These are phyloP conservation scores for Linnemannia zychae DNA, from an alignment of 192 early-diverging fungal species.

Conservation along the genomic window DNA sequence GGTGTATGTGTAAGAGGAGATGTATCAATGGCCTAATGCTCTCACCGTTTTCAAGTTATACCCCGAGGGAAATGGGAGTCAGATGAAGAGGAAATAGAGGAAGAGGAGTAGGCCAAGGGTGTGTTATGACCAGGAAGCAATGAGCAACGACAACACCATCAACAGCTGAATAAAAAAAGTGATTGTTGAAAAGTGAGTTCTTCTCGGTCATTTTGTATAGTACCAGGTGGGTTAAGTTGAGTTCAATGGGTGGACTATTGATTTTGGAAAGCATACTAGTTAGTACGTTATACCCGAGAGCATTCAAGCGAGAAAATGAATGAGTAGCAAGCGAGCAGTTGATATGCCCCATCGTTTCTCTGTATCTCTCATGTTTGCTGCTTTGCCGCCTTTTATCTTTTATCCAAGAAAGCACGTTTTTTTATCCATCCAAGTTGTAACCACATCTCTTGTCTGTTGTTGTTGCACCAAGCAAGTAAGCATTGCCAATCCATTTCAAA, in stretches of 20 bases:
- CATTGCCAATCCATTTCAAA: too few relatives aligned
- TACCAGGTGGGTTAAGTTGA: too few relatives aligned
- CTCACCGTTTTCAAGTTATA: neutral
- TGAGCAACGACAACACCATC: neutral
- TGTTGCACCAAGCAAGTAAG: neutral
- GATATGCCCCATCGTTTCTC: too few relatives aligned
- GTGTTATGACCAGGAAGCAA: neutral
- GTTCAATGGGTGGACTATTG: too few relatives aligned
- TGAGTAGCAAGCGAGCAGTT: too few relatives aligned
- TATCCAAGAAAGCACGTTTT: neutral
- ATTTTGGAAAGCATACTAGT: too few relatives aligned
- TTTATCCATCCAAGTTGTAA: neutral
- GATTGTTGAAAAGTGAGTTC: too few relatives aligned
- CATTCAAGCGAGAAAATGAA: too few relatives aligned
- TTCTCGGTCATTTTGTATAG: too few relatives aligned
- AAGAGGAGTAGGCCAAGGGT: neutral
- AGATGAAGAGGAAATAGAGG: neutral
- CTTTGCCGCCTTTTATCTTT: too few relatives aligned
- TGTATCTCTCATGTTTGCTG: too few relatives aligned
- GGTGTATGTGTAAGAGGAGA: neutral
- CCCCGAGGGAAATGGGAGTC: slow-evolving; percentile 1
- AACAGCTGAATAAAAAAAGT: neutral
- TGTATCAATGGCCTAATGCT: neutral
- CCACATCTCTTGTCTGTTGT: neutral
- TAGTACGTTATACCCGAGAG: too few relatives aligned